Base-by-base conservation (phyloP, 129 eudicot species). In the Chrysanthemum seticuspe region DNA sequence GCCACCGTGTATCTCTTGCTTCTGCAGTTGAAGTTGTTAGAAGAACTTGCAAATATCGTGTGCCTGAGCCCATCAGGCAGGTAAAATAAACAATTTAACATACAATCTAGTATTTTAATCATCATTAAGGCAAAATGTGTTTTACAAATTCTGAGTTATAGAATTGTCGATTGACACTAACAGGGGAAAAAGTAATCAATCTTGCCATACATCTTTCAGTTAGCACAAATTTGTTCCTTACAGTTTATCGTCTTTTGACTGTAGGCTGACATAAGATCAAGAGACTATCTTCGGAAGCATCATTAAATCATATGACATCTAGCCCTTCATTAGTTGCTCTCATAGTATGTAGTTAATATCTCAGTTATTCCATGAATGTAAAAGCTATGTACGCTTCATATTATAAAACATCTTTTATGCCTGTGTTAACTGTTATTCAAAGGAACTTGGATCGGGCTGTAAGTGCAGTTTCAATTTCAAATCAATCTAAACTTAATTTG, bases 11-110 rank as follows among this genome's bases (percentile, higher is more conserved):
- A 57, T 90, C 97, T 77, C 97, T 94, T 77, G 70, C 78, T 76
- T 80, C 85, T 71, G 99, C 99, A 71, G 73, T 86, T 50, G 50
- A 86, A 59, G 62, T 94, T 16, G 88, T 90, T 16, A 90, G 83
- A 78, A 54, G 85, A 70, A 84, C 88, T 70, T 84, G 96, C 87
- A 86, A 71, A 77, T 90, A 84, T 68, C 96, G 99, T 68, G 86
- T 94, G 53, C 97, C 99, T 2, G 99, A 94, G 88, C 97, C 99
- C 73, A 80, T 86, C 66, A 79, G 99, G 66, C 97, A 93, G 98
- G 98, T 92, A 78, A 57, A 3, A 1, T 8, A 55, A 59, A 0
- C 73, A 34, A 14, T 52, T 21, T 36, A 6, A 36, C 9, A 6
- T 36, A 6, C 1, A 5, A 31, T 31, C 2, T 40, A 40, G 10